Evolutionary conservation across 768 basidiomycete genomes (phyloP).

Genomic region (Phylloporus rhodoxanthus): DNA sequence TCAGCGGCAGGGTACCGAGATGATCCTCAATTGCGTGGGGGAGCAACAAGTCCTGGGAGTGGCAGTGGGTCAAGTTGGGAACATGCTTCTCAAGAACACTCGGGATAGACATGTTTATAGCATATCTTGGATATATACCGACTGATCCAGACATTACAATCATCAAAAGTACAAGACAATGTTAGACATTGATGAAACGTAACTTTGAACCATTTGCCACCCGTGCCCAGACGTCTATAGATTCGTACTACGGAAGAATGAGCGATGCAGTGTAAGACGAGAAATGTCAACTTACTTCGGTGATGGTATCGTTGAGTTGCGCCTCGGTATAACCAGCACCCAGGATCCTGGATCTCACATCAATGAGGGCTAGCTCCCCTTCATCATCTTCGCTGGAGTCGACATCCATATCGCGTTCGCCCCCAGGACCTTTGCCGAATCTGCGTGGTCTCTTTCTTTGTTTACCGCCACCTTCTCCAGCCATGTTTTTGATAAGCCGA

Average conservation of each 20-base stretch:
- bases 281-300: slow-evolving; percentile 48
- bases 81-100: slow-evolving; percentile 47
- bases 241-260: slow-evolving; percentile 65
- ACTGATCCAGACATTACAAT: slow-evolving; percentile 12
- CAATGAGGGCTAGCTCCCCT: slow-evolving; percentile 74
- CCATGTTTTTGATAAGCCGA: slow-evolving; percentile 87
- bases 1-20: slow-evolving; percentile 43
- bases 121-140: slow-evolving; percentile 19
- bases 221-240: slow-evolving; percentile 71
- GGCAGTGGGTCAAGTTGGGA: slow-evolving; percentile 67
- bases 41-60: slow-evolving; percentile 31
- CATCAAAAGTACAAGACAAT: background rate
- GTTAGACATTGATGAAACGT: slow-evolving; percentile 48
- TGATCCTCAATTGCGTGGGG: slow-evolving; percentile 37
- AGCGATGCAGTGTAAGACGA: background rate
- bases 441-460: slow-evolving; percentile 43
- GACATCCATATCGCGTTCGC: slow-evolving; percentile 64
- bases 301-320: slow-evolving; percentile 81
- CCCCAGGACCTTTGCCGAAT: slow-evolving; percentile 62
- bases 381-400: slow-evolving; percentile 68
- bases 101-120: slow-evolving; percentile 16
- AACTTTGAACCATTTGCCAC: slow-evolving; percentile 82
- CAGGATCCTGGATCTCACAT: slow-evolving; percentile 80
- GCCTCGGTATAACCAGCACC: slow-evolving; percentile 87
- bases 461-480: slow-evolving; percentile 37